Conservation (phyloP, 2,329 filamentous ascomycete genomes). For the Alternaria rosae region DNA sequence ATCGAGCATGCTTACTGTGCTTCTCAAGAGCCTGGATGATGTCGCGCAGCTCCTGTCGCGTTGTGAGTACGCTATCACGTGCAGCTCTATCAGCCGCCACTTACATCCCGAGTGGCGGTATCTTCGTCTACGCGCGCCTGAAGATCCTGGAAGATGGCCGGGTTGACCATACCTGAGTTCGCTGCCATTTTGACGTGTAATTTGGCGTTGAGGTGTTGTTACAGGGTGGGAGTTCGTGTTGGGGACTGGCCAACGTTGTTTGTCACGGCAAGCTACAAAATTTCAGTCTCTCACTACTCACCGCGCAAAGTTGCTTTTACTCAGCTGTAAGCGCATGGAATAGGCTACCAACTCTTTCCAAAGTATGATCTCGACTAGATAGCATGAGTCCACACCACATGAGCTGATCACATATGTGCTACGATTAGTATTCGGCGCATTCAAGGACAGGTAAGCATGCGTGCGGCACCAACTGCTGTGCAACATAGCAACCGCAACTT, state of each 20-base stretch:
- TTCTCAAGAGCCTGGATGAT: slow-evolving; percentile 84
- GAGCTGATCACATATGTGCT: neutral
- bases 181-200: slow-evolving; percentile 31
- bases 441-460: no score
- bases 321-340: neutral
- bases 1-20: slow-evolving; percentile 59
- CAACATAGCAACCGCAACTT: neutral
- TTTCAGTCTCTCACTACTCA: neutral
- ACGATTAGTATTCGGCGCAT: neutral
- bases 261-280: neutral
- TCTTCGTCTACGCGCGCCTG: slow-evolving; percentile 93
- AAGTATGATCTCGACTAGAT: neutral
- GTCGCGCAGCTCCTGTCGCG: slow-evolving; percentile 71
- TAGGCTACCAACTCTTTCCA: neutral
- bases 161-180: slow-evolving; percentile 70
- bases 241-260: neutral
- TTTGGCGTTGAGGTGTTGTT: neutral
- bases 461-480: no score
- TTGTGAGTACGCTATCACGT: slow-evolving; percentile 41
- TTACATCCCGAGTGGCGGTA: slow-evolving; percentile 75
- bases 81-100: slow-evolving; percentile 21
- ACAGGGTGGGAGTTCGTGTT: neutral
- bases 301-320: neutral
- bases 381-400: neutral
- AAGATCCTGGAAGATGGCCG: slow-evolving; percentile 84